These are phyloP conservation scores for Voacanga thouarsii DNA, from an alignment of 257 asterid genomes.

Conservation along the genomic window DNA sequence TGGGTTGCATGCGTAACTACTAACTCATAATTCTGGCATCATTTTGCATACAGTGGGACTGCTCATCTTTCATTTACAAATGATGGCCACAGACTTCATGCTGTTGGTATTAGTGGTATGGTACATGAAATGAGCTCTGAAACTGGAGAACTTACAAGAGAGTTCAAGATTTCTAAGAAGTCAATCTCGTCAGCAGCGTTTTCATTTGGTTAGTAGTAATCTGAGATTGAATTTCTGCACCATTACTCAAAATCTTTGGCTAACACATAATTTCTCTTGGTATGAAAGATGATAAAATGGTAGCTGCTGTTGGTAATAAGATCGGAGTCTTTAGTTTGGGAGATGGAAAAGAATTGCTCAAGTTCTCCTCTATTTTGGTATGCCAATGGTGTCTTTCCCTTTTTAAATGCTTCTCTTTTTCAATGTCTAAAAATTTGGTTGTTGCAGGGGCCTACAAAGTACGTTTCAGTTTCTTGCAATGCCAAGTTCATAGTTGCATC, in stretches of 20 bases:
- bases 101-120: conserved; percentile 23
- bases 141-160: conserved; percentile 29
- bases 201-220: conserved; percentile 24
- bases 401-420: not conserved
- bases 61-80: conserved; percentile 23
- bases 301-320: conserved; percentile 29
- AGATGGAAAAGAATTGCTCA: conserved; percentile 28
- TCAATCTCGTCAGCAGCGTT: conserved; percentile 17
- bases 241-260: not conserved
- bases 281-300: conserved; percentile 23
- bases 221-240: not conserved
- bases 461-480: conserved; percentile 25
- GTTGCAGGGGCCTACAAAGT: conserved; percentile 23
- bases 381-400: conserved; percentile 3
- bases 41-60: conserved; percentile 28
- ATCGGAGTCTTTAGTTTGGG: conserved; percentile 24
- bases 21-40: conserved; percentile 1
- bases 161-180: conserved; percentile 28
- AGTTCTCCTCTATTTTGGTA: conserved; percentile 30
- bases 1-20: not conserved
- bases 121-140: conserved; percentile 27
- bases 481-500: conserved; percentile 28
- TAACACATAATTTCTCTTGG: conserved; percentile 15
- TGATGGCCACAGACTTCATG: conserved; percentile 21
- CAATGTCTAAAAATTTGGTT: conserved; percentile 12